Evolutionary conservation across 495 filamentous ascomycete species (phyloP), one percentile per base, ranked within the genome.

Genomic region (Chlorociboria aeruginascens): DNA sequence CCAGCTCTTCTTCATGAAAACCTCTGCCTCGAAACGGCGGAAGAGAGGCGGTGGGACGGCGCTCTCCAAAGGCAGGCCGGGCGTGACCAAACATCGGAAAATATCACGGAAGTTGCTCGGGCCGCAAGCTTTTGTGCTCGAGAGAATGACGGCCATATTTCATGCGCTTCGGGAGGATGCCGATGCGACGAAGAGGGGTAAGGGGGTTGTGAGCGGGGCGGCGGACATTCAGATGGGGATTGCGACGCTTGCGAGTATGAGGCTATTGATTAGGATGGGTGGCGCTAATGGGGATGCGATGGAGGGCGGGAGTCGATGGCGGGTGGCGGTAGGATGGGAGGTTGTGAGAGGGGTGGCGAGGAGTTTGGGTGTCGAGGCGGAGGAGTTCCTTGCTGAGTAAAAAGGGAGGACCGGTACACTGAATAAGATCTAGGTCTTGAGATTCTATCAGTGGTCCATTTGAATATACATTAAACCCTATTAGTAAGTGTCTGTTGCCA

Each of bases 81-180:
- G 50, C 34, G 45, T 47, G 8, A 52, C 52, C 13, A 49, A 51
- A 39, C 72, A 75, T 40, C 71, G 81, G 64, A 86, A 76, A 63
- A 85, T 86, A 32, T 72, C 79, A 10, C 68, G 85, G 53, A 72
- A 84, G 65, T 55, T 90, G 42, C 62, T 95, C 34, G 66, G 85
- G 49, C 68, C 89, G 12, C 82, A 88, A 45, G 77, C 87, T 3
- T 98, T 96, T 58, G 76, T 85, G 13, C 66, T 96, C 8, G 92
- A 98, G 67, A 72, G 92, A 3, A 70, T 95, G 64, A 67, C 94
- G 16, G 87, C 90, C 0, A 93, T 98, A 25, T 89, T 90, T 54
- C 79, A 82, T 25, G 81, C 83, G 1, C 80, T 96, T 37, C 66
- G 83, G 32, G 81, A 82, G 1, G 81, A 89, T 48, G 76, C 79